Conservation (phyloP, 768 basidiomycete species). For the Mycena leptocephala region DNA sequence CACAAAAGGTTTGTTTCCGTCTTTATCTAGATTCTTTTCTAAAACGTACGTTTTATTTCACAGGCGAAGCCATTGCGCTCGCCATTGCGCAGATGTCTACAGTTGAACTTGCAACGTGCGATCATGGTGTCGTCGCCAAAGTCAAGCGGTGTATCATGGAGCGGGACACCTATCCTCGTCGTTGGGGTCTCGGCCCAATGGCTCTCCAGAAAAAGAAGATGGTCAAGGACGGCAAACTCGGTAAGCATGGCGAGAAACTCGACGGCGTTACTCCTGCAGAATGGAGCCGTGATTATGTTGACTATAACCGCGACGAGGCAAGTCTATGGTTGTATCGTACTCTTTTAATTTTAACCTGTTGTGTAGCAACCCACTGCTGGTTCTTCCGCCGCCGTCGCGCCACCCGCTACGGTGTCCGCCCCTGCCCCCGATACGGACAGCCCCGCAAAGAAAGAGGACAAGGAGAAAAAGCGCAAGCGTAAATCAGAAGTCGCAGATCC, state of each 20-base stretch:
- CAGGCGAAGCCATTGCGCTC: conserved; percentile 94
- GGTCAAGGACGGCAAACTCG: conserved; percentile 97
- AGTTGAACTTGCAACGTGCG: conserved; percentile 97
- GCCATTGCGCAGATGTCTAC: conserved; percentile 99
- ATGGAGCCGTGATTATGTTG: conserved; percentile 95
- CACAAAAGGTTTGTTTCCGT: conserved; percentile 81
- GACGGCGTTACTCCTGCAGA: conserved; percentile 90
- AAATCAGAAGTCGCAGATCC: conserved; percentile 73
- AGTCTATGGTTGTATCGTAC: conserved; percentile 32
- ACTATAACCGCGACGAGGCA: conserved; percentile 83
- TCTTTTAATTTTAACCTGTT: conserved; percentile 24
- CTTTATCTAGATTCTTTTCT: conserved; percentile 4
- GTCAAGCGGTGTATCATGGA: conserved; percentile 99
- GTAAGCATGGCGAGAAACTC: conserved; percentile 94
- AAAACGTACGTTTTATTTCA: conserved; percentile 12
- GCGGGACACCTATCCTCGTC: conserved; percentile 96
- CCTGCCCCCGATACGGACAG: conserved; percentile 44
- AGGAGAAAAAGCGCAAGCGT: conserved; percentile 91
- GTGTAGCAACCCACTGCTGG: conserved; percentile 58
- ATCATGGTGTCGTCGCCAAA: conserved; percentile 99
- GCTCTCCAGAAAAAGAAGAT: conserved; percentile 98
- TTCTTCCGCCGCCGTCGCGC: conserved; percentile 46
- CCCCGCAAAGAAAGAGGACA: conserved; percentile 64
- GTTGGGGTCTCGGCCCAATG: conserved; percentile 99
- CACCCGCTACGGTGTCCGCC: conserved; percentile 41